phyloP scores from a whole-genome alignment of 768 basidiomycete species.

The Lepiota venenata region DNA sequence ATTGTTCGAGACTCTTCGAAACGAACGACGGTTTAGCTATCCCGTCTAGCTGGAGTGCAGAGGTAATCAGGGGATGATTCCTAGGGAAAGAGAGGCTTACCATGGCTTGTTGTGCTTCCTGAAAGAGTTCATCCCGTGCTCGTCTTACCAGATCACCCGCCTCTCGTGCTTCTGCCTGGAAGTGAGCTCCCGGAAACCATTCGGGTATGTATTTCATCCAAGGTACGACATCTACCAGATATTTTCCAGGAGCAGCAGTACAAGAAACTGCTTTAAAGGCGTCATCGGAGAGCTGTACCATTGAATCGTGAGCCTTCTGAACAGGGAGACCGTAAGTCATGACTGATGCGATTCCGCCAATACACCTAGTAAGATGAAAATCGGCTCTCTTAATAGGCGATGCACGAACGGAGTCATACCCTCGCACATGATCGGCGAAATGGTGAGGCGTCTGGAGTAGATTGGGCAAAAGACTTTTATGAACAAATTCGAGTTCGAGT shows the following conservation, averaged over 20 bases:
- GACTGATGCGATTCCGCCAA: not conserved
- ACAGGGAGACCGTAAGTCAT: not conserved
- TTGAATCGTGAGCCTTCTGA: not conserved
- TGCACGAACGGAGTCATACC: too few relatives aligned
- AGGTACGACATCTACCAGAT: conserved; percentile 2
- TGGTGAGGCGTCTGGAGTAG: conserved; percentile 1
- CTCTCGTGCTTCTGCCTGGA: not conserved
- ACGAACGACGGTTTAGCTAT: not conserved
- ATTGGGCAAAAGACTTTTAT: not conserved
- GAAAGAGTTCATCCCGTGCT: conserved; percentile 22
- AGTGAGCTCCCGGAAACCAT: conserved; percentile 5
- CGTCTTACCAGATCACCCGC: not conserved
- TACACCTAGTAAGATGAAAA: too few relatives aligned
- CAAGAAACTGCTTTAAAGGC: not conserved
- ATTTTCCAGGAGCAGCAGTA: not conserved
- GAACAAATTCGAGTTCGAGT: conserved; percentile 15
- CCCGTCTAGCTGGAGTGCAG: not conserved
- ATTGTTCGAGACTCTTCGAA: not conserved
- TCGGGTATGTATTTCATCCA: not conserved
- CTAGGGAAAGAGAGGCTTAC: not conserved
- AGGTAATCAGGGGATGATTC: not conserved
- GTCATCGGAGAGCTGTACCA: not conserved
- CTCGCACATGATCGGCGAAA: not conserved
- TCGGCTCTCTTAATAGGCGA: too few relatives aligned
- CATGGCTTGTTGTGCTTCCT: not conserved